Conservation (phyloP, 108 stramenopile genomes). For the Cylindrotheca fusiformis region DNA sequence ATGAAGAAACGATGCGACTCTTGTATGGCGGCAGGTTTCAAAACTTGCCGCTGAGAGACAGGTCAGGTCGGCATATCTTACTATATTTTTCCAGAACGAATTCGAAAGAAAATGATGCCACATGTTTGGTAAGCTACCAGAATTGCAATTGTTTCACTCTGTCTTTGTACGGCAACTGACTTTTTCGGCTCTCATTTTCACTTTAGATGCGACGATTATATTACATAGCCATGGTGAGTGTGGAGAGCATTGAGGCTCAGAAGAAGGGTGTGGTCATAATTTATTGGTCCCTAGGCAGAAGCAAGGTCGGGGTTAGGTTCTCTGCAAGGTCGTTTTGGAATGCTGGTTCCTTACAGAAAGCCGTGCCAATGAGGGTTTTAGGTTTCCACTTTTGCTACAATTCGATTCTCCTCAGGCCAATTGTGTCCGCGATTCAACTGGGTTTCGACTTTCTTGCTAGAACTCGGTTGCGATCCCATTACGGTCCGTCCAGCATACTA, state of each 20-base stretch:
- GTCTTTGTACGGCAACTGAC: no score
- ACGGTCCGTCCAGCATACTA: not conserved
- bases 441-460: not conserved
- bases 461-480: constrained; percentile 7
- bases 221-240: constrained; percentile 3
- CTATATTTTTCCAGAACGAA: no score
- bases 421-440: not conserved
- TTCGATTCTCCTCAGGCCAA: not conserved
- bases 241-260: not conserved
- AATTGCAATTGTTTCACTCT: no score
- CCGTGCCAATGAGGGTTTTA: not conserved
- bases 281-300: not conserved
- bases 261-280: not conserved
- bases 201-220: not conserved
- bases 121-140: no score
- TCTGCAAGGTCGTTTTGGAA: not conserved
- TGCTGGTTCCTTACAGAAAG: not conserved
- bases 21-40: constrained; percentile 2
- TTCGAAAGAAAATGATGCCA: no score
- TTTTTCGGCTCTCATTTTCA: no score
- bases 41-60: constrained; percentile 3
- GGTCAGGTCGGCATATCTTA: constrained; percentile 5
- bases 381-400: constrained; percentile 6
- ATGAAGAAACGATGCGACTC: constrained; percentile 16
- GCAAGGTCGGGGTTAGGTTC: not conserved